A percentile compares a stretch with the other conserved stretches of the same genome.
phyloP scores from a whole-genome alignment of 768 basidiomycete species.

The Hydnomerulius pinastri region DNA sequence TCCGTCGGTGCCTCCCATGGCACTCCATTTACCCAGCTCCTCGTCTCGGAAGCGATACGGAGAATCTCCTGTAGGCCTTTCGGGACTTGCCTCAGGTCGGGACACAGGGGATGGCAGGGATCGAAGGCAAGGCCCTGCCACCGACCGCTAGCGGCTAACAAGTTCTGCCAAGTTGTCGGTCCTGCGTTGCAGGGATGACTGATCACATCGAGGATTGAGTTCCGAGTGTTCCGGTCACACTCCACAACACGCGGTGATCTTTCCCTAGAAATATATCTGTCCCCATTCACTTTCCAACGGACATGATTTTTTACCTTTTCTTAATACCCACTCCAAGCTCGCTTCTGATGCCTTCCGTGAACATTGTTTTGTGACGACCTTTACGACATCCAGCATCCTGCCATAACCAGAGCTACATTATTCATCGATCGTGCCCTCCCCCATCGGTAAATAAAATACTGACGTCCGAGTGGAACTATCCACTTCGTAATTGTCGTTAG shows the following conservation, averaged over 20 bases:
- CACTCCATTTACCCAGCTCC: slow-evolving; percentile 34
- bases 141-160: slow-evolving; percentile 24
- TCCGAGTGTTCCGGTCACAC: slow-evolving; percentile 17
- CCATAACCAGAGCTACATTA: slow-evolving; percentile 20
- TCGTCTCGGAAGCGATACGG: slow-evolving; percentile 36
- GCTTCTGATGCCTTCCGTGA: slow-evolving; percentile 9
- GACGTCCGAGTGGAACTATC: slow-evolving; percentile 1
- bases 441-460: slow-evolving; percentile 26
- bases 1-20: slow-evolving; percentile 27
- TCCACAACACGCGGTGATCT: slow-evolving; percentile 13
- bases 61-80: slow-evolving; percentile 31
- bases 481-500: slow-evolving; percentile 22
- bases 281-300: slow-evolving; percentile 15
- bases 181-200: not conserved
- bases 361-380: slow-evolving; percentile 14
- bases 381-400: slow-evolving; percentile 24
- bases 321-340: slow-evolving; percentile 12
- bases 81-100: slow-evolving; percentile 31
- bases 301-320: slow-evolving; percentile 22
- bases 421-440: slow-evolving; percentile 6
- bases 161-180: slow-evolving; percentile 1
- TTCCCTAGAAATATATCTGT: slow-evolving; percentile 6
- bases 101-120: slow-evolving; percentile 37
- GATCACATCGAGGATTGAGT: slow-evolving; percentile 13
- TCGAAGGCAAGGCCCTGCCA: slow-evolving; percentile 28